Evolutionary conservation across 257 asterid species (phyloP).

Genomic region (Primulina huaijiensis): DNA sequence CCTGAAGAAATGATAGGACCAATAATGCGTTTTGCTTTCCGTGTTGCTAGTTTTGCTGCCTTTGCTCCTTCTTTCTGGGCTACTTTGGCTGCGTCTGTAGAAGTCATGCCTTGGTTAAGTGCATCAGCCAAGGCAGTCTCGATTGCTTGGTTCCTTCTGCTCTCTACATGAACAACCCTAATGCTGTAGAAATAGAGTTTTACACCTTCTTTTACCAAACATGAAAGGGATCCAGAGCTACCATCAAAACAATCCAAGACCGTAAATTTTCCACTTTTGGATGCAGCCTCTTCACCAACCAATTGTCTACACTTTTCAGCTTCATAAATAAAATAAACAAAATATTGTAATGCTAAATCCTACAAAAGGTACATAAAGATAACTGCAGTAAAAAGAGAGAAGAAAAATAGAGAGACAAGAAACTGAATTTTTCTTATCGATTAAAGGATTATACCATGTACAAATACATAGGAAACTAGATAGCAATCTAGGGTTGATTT

Average conservation of each 20-base stretch:
- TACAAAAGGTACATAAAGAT: too few relatives aligned
- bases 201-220: slow-evolving; percentile 81
- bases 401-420: slow-evolving; percentile 7
- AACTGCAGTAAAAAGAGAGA: not conserved
- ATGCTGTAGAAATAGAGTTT: slow-evolving; percentile 73
- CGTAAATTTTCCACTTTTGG: slow-evolving; percentile 83
- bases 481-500: slow-evolving; percentile 3
- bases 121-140: slow-evolving; percentile 78
- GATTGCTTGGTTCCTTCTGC: slow-evolving; percentile 63
- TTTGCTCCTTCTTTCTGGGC: slow-evolving; percentile 86
- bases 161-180: slow-evolving; percentile 68
- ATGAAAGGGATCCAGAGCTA: slow-evolving; percentile 74
- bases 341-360: not conserved
- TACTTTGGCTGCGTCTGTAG: slow-evolving; percentile 65
- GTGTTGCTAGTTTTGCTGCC: slow-evolving; percentile 87
- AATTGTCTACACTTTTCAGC: slow-evolving; percentile 83
- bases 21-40: slow-evolving; percentile 69
- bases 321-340: slow-evolving; percentile 31
- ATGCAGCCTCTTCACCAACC: slow-evolving; percentile 85
- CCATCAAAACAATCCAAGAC: slow-evolving; percentile 78
- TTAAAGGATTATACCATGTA: not conserved
- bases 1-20: slow-evolving; percentile 95
- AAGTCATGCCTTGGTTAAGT: slow-evolving; percentile 64
- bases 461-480: not conserved
- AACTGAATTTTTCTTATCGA: not conserved